phyloP scores from a whole-genome alignment of 2,329 filamentous ascomycete species.

The Fusarium xyrophilum region DNA sequence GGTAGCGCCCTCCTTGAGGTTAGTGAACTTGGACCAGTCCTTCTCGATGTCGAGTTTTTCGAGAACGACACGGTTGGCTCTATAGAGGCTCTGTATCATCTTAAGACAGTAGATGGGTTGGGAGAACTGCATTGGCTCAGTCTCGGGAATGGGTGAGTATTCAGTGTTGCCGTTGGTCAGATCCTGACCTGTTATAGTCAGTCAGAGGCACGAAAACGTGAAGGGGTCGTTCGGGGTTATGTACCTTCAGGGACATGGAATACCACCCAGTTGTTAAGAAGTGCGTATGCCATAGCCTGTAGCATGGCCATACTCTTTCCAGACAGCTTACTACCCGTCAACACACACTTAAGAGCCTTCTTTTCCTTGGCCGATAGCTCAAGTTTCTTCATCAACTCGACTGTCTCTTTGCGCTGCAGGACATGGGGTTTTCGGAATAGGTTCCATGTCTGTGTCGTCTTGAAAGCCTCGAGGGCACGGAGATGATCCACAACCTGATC shows the following conservation, averaged over 20 bases:
- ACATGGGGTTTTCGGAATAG: slow-evolving; percentile 83
- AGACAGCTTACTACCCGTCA: slow-evolving; percentile 75
- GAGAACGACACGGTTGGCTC: slow-evolving; percentile 75
- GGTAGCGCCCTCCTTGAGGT: slow-evolving; percentile 62
- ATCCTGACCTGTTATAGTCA: slow-evolving; percentile 66
- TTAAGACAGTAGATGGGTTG: slow-evolving; percentile 80
- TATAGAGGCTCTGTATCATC: slow-evolving; percentile 74
- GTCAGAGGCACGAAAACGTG: background rate
- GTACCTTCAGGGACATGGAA: slow-evolving; percentile 88
- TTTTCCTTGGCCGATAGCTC: slow-evolving; percentile 59
- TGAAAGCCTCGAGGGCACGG: slow-evolving; percentile 87
- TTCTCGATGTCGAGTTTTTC: slow-evolving; percentile 54
- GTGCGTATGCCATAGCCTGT: slow-evolving; percentile 82
- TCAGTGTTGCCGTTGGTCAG: slow-evolving; percentile 80
- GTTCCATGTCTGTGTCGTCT: slow-evolving; percentile 85
- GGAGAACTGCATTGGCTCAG: slow-evolving; percentile 67
- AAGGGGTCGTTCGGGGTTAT: background rate
- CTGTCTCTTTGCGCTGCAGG: slow-evolving; percentile 79
- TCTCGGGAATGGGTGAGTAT: slow-evolving; percentile 73
- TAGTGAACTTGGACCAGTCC: slow-evolving; percentile 53
- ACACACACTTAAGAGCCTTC: slow-evolving; percentile 66
- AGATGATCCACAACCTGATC: slow-evolving; percentile 77
- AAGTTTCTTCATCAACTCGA: slow-evolving; percentile 71
- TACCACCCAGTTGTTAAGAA: slow-evolving; percentile 86
- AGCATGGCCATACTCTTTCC: slow-evolving; percentile 89